phyloP scores from a whole-genome alignment of 148 eudicot species.

The Persicaria maculosa region DNA sequence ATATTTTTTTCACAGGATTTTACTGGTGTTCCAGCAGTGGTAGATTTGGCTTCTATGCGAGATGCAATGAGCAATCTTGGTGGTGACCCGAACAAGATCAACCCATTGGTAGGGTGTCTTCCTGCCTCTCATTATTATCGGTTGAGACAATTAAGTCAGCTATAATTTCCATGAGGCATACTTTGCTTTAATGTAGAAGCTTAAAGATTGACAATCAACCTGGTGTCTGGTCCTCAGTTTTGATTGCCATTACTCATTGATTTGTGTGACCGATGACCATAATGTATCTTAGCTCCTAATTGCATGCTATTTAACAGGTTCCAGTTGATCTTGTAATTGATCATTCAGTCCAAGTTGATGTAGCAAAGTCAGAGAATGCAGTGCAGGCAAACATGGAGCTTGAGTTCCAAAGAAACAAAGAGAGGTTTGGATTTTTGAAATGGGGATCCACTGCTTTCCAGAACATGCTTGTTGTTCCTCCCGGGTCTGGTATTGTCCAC shows the following conservation, averaged over 20 bases:
- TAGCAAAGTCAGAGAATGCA: conserved; percentile 56
- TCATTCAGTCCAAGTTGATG: conserved; percentile 69
- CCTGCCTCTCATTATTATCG: neutral
- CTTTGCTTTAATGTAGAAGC: neutral
- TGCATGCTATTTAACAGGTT: conserved; percentile 29
- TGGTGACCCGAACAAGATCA: conserved; percentile 52
- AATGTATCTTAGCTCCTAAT: neutral
- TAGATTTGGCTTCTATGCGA: conserved; percentile 60
- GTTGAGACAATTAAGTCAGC: neutral
- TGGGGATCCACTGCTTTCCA: conserved; percentile 63
- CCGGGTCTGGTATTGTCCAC: conserved; percentile 68
- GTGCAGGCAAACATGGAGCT: conserved; percentile 59
- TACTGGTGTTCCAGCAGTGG: conserved; percentile 63
- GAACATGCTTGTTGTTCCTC: conserved; percentile 71
- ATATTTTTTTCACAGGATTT: conserved; percentile 33
- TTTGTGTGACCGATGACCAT: neutral
- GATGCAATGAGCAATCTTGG: conserved; percentile 70
- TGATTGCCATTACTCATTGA: neutral
- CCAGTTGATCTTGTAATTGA: conserved; percentile 68
- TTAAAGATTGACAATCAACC: neutral
- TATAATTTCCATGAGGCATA: neutral
- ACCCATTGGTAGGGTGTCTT: conserved; percentile 40
- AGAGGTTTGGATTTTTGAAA: conserved; percentile 60
- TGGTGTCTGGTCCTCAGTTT: neutral
- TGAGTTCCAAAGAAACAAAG: conserved; percentile 59